Percentiles rank a stretch among this genome's conserved stretches.
These are phyloP conservation scores for Nemophila menziesii DNA, from an alignment of 257 asterid species.

Conservation along the genomic window DNA sequence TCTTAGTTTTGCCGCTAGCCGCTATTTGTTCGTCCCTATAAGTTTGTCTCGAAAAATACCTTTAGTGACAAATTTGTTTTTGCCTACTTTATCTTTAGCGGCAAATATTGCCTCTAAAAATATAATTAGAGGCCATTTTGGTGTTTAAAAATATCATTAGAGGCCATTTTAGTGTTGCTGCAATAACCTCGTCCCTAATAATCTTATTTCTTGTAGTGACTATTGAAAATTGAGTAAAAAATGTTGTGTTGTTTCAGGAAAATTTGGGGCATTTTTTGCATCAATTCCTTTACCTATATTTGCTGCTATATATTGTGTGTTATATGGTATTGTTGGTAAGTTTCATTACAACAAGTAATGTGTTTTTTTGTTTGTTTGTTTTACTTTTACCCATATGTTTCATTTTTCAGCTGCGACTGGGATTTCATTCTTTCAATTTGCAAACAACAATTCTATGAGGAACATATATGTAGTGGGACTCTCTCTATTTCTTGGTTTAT, in stretches of 20 bases:
- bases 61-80: too few relatives aligned
- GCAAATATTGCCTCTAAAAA: too few relatives aligned
- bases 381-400: neutral
- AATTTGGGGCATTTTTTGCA: constrained; percentile 94
- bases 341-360: neutral
- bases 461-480: constrained; percentile 72
- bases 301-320: constrained; percentile 82
- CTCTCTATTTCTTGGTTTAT: constrained; percentile 70
- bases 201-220: too few relatives aligned
- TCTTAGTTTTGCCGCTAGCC: too few relatives aligned
- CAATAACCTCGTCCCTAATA: too few relatives aligned
- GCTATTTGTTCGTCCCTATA: too few relatives aligned
- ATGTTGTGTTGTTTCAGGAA: constrained; percentile 41
- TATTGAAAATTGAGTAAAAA: neutral
- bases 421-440: constrained; percentile 72
- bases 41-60: too few relatives aligned
- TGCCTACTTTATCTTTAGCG: too few relatives aligned
- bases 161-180: too few relatives aligned
- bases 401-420: constrained; percentile 69
- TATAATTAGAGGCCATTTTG: too few relatives aligned
- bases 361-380: constrained; percentile 7
- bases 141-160: too few relatives aligned
- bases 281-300: constrained; percentile 86
- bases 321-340: constrained; percentile 93
- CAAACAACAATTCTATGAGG: constrained; percentile 84